These are phyloP conservation scores for Cutaneotrichosporon sp. DNA, from an alignment of 1,284 basidiomycete species.

Conservation along the genomic window DNA sequence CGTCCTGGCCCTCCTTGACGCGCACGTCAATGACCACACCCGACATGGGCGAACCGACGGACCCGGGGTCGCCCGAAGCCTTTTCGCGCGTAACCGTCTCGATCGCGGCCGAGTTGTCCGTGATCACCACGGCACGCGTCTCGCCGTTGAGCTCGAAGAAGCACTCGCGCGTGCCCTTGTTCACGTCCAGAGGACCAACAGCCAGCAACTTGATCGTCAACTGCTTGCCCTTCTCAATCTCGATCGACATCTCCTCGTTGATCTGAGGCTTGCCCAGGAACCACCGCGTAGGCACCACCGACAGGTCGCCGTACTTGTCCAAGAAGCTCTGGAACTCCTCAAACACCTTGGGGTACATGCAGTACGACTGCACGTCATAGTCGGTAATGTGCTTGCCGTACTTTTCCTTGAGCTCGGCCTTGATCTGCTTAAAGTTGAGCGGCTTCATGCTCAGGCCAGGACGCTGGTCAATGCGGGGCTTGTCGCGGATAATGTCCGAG, in stretches of 20 bases:
- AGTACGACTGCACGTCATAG: conserved; percentile 87
- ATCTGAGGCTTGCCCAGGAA: conserved; percentile 89
- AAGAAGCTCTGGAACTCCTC: conserved; percentile 95
- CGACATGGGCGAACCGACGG: conserved; percentile 84
- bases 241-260: conserved; percentile 93
- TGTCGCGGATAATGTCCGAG: conserved; percentile 85
- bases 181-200: conserved; percentile 84
- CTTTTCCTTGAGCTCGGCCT: conserved; percentile 83
- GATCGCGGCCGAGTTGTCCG: conserved; percentile 93
- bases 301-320: conserved; percentile 92
- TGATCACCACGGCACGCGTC: conserved; percentile 86
- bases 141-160: conserved; percentile 93
- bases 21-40: conserved; percentile 90
- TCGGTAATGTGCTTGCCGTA: conserved; percentile 93
- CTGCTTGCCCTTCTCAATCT: conserved; percentile 96
- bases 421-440: conserved; percentile 92
- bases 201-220: conserved; percentile 95
- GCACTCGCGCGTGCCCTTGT: conserved; percentile 87
- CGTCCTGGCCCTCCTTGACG: conserved; percentile 92
- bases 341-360: conserved; percentile 71
- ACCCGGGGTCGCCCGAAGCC: conserved; percentile 87
- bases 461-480: conserved; percentile 85
- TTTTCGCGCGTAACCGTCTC: conserved; percentile 89
- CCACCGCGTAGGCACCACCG: conserved; percentile 92
- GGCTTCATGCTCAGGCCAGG: conserved; percentile 84